phyloP scores from a whole-genome alignment of 306 rosid species.

The Crataegus laevigata region DNA sequence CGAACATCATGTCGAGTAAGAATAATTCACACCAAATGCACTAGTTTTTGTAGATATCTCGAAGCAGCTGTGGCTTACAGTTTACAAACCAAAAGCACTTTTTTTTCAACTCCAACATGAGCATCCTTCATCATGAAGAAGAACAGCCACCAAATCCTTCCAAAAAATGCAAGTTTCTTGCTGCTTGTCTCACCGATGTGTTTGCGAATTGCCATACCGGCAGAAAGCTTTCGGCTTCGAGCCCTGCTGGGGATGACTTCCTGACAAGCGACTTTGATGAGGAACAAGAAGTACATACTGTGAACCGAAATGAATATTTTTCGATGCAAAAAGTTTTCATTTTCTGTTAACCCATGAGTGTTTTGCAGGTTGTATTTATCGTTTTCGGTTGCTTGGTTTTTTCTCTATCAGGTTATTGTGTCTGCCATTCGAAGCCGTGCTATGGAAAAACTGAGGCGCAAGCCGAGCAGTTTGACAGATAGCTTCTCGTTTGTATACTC shows the following conservation, averaged over 20 bases:
- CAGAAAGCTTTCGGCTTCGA: slow-evolving; percentile 26
- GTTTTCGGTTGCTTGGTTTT: background rate
- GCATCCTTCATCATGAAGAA: slow-evolving; percentile 57
- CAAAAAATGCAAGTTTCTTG: slow-evolving; percentile 46
- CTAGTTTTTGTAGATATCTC: slow-evolving; percentile 18
- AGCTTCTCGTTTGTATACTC: slow-evolving; percentile 53
- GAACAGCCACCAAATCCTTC: slow-evolving; percentile 41
- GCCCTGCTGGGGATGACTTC: slow-evolving; percentile 51
- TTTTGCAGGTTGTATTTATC: background rate
- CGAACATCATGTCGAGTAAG: slow-evolving; percentile 21
- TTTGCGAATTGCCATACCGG: slow-evolving; percentile 43
- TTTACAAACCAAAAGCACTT: background rate
- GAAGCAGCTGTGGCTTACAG: background rate
- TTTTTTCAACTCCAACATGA: slow-evolving; percentile 35
- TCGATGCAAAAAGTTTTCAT: background rate
- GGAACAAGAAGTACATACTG: slow-evolving; percentile 51
- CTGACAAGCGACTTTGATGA: slow-evolving; percentile 51
- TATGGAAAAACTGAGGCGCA: slow-evolving; percentile 53
- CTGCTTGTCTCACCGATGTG: slow-evolving; percentile 50
- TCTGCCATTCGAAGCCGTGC: slow-evolving; percentile 63
- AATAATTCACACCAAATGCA: background rate
- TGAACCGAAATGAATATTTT: background rate
- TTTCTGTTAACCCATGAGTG: background rate
- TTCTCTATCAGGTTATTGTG: slow-evolving; percentile 49
- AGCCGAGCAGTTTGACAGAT: slow-evolving; percentile 30